Percentiles rank a stretch among this genome's conserved stretches.
Evolutionary conservation across 2,329 filamentous ascomycete genomes (phyloP).

Genomic region (Zasmidium angulare): DNA sequence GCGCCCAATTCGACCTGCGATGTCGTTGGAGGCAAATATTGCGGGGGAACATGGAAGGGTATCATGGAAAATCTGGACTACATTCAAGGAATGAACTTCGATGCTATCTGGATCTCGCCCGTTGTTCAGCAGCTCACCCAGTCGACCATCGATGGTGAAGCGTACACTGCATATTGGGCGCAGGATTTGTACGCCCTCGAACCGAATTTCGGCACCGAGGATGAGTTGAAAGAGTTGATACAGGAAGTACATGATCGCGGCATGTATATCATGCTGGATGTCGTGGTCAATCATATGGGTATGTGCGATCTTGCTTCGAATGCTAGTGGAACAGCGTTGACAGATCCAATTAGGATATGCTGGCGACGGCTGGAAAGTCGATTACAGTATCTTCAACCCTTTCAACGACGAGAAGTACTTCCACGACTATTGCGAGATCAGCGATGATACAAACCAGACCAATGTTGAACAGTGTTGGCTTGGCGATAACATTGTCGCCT

Average conservation of each 20-base stretch:
- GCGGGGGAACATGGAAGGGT: constrained; percentile 43
- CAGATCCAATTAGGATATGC: constrained; percentile 46
- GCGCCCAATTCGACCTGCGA: constrained; percentile 28
- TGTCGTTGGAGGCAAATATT: constrained; percentile 32
- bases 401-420: constrained; percentile 61
- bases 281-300: constrained; percentile 57
- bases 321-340: too few relatives aligned
- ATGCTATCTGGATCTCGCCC: constrained; percentile 52
- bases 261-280: constrained; percentile 63
- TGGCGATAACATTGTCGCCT: constrained; percentile 48
- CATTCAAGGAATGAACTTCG: constrained; percentile 44
- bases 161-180: constrained; percentile 56
- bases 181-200: constrained; percentile 57
- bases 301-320: neutral
- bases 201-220: constrained; percentile 56
- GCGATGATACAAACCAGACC: constrained; percentile 50
- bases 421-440: constrained; percentile 58
- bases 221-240: constrained; percentile 60
- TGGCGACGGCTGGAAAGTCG: constrained; percentile 48
- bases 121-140: constrained; percentile 43
- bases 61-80: constrained; percentile 45
- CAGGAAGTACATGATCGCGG: constrained; percentile 54
- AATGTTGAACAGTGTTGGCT: constrained; percentile 51
- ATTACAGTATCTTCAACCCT: constrained; percentile 54
- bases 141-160: constrained; percentile 42